Evolutionary conservation across 148 eudicot species (phyloP).

Genomic region (Fallopia convolvulus): DNA sequence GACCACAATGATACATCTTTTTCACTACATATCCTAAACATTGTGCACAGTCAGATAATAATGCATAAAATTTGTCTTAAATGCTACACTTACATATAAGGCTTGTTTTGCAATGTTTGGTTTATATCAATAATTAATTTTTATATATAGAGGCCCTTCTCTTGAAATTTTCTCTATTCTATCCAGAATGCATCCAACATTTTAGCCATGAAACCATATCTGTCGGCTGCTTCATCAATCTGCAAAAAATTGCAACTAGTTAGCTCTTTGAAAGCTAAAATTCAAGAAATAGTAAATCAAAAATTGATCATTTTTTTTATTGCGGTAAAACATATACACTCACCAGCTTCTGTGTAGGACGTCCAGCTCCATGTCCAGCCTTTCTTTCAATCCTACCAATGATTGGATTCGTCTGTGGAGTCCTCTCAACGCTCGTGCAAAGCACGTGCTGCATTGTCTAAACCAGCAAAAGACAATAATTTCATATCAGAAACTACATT

Average conservation of each 20-base stretch:
- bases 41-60: too few species aligned
- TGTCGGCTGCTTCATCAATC: constrained; percentile 81
- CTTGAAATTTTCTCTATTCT: constrained; percentile 27
- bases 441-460: constrained; percentile 83
- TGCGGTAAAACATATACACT: background rate
- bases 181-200: constrained; percentile 65
- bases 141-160: too few species aligned
- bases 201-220: constrained; percentile 87
- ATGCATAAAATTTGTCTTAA: too few species aligned
- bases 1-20: too few species aligned
- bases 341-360: constrained; percentile 77
- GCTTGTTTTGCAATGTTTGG: too few species aligned
- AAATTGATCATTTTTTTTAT: background rate
- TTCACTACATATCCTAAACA: too few species aligned
- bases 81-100: too few species aligned
- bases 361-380: constrained; percentile 89
- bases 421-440: constrained; percentile 66
- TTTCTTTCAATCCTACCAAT: constrained; percentile 74
- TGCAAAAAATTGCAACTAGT: constrained; percentile 19
- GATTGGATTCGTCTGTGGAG: constrained; percentile 84
- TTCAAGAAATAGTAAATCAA: background rate
- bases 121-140: too few species aligned
- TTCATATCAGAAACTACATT: background rate
- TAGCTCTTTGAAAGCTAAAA: background rate
- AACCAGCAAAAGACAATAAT: background rate